Percentiles rank a stretch among this genome's conserved stretches.
phyloP scores from a whole-genome alignment of 345 rosid genomes.

The Hibiscus syriacus region DNA sequence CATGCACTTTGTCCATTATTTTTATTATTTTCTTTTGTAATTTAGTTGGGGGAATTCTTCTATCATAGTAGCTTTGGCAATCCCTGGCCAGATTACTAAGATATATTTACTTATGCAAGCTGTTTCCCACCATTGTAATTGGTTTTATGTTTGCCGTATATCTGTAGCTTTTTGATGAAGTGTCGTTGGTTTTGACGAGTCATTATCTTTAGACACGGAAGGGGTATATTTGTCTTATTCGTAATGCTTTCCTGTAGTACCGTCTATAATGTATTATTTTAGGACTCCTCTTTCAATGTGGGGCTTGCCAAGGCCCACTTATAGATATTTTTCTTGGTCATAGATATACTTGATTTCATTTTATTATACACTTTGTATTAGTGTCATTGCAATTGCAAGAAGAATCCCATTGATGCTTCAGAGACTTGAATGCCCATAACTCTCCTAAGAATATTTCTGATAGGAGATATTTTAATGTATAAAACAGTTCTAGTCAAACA shows the following conservation, averaged over 20 bases:
- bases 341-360: not conserved
- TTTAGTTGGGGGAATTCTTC: slow-evolving; percentile 3
- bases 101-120: not conserved
- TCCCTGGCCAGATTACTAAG: not conserved
- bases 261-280: not conserved
- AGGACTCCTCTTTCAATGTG: not conserved
- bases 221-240: not conserved
- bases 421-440: not conserved
- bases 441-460: not conserved
- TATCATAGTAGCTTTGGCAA: not conserved
- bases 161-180: not conserved
- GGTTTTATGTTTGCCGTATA: not conserved
- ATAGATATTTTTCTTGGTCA: not conserved
- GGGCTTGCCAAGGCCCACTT: not conserved
- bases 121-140: not conserved
- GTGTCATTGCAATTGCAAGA: slow-evolving; percentile 10
- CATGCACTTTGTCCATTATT: slow-evolving; percentile 28
- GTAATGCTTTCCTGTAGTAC: not conserved
- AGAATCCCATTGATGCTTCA: not conserved
- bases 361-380: not conserved
- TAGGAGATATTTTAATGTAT: not conserved
- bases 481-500: not conserved
- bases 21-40: slow-evolving; percentile 3
- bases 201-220: not conserved
- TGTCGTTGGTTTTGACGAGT: not conserved